Evolutionary conservation across 78 protist genomes (phyloP).

Genomic region (Carpediemonas membranifera): DNA sequence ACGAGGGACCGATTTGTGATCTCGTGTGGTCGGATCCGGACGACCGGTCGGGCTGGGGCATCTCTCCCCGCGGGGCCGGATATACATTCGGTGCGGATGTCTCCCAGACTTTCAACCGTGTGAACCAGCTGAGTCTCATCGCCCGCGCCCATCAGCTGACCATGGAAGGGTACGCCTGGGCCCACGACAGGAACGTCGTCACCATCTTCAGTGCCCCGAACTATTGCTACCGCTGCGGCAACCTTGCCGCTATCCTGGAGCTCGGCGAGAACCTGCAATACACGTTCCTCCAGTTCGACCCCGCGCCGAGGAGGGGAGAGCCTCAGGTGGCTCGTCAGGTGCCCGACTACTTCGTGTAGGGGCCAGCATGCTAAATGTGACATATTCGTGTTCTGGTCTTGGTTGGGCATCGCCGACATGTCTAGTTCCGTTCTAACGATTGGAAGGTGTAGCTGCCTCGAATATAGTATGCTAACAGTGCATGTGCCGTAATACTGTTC

Average conservation of each 20-base stretch:
- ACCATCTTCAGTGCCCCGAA: slow-evolving; percentile 27
- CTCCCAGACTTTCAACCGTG: slow-evolving; percentile 53
- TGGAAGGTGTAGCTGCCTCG: no score
- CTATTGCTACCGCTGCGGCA: slow-evolving; percentile 28
- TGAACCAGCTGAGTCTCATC: slow-evolving; percentile 56
- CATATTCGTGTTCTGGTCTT: no score
- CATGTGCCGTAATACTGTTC: no score
- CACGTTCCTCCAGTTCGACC: slow-evolving; percentile 79
- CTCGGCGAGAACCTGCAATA: slow-evolving; percentile 34
- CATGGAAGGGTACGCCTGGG: slow-evolving; percentile 91
- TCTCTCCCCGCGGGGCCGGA: slow-evolving; percentile 92
- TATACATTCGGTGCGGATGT: slow-evolving; percentile 82
- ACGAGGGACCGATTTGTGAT: slow-evolving; percentile 97
- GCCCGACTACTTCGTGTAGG: slow-evolving; percentile 81
- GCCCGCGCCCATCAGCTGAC: slow-evolving; percentile 90
- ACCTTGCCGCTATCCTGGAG: slow-evolving; percentile 60
- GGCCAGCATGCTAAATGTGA: no score
- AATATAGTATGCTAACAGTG: no score
- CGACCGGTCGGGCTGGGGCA: slow-evolving; percentile 18
- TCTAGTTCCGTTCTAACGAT: no score
- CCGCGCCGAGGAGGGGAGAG: slow-evolving; percentile 93
- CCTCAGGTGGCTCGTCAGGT: slow-evolving; percentile 79
- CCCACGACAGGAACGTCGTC: slow-evolving; percentile 83
- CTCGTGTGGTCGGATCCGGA: slow-evolving; percentile 98
- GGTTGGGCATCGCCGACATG: no score